These are phyloP conservation scores for Microthyrium microscopicum DNA, from an alignment of 2,329 filamentous ascomycete species.

Conservation along the genomic window DNA sequence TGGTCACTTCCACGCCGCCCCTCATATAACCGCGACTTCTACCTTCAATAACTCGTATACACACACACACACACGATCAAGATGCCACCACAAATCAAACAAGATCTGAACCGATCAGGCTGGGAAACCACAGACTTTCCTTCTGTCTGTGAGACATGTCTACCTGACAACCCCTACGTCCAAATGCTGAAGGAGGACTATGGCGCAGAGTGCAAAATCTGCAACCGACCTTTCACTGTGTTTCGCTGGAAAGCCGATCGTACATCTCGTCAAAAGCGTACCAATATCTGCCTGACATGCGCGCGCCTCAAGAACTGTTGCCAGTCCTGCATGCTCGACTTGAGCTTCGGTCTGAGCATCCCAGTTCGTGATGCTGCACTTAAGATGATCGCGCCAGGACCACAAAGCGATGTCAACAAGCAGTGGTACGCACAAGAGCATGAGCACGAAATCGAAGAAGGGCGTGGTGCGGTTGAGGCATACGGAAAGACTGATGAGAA, in stretches of 20 bases:
- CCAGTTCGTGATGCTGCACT: slow-evolving; percentile 88
- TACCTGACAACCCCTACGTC: slow-evolving; percentile 82
- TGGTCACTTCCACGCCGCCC: too few relatives aligned
- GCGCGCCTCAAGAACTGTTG: slow-evolving; percentile 97
- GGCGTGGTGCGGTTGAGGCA: slow-evolving; percentile 60
- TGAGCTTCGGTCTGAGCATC: slow-evolving; percentile 89
- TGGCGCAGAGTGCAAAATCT: slow-evolving; percentile 56
- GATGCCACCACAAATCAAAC: slow-evolving; percentile 82
- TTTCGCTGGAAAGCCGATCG: slow-evolving; percentile 92
- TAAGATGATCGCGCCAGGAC: slow-evolving; percentile 93
- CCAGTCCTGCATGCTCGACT: slow-evolving; percentile 95
- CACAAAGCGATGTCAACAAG: slow-evolving; percentile 80
- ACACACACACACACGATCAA: background rate
- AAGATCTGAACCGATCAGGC: slow-evolving; percentile 84
- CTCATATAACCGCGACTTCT: too few relatives aligned
- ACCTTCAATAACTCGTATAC: background rate
- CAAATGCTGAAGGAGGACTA: slow-evolving; percentile 98
- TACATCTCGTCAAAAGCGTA: slow-evolving; percentile 79
- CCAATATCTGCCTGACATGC: slow-evolving; percentile 91
- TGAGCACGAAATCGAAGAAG: slow-evolving; percentile 87
- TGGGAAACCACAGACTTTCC: slow-evolving; percentile 92
- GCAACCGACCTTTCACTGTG: slow-evolving; percentile 87
- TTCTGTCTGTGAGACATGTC: slow-evolving; percentile 78
- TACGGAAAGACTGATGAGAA: slow-evolving; percentile 98
- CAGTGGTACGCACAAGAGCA: slow-evolving; percentile 98